Evolutionary conservation across 164 flowering plant species (phyloP), one percentile per base, ranked within the genome.

Genomic region (Chloranthus sessilifolius): DNA sequence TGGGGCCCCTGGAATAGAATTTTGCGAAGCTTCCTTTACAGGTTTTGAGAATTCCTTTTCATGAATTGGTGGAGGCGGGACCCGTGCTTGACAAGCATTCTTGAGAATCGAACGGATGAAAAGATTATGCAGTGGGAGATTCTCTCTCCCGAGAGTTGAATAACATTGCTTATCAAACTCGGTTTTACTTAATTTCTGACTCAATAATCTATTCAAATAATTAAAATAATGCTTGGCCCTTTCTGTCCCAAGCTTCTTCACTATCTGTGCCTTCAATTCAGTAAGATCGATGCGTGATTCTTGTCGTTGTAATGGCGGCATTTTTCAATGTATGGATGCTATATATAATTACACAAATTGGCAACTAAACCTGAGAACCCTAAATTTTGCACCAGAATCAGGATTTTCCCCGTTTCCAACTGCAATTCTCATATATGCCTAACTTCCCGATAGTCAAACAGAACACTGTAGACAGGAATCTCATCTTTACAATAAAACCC

Each of bases 211-310:
- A 51, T 77, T 70, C 74, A 94, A 65, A 61, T 62, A 64, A 54
- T 66, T 54, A 52, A 87, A 94, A 31, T 94, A 94, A 47, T 64
- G 70, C 48, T 74, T 76, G 6, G 92, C 78, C 58, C 74, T 72
- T 55, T 94, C 95, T 3, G 68, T 74, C 50, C 99, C 99, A 41
- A 94, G 62, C 64, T 74, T 86, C 81, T 85, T 89, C 65, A 77
- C 83, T 56, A 94, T 68, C 73, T 78, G 90, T 24, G 66, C 67
- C 71, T 77, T 89, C 72, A 94, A 58, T 7, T 89, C 97, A 29
- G 58, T 77, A 38, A 81, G 68, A 71, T 81, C 85, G 59, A 89
- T 80, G 67, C 96, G 78, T 25, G 75, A 57, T 42, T 71, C 43
- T 61, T 68, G 84, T 55, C 69, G 82, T 46, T 62, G 71, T 48